Base-by-base conservation (phyloP, 2,329 filamentous ascomycete genomes). In the Sclerotiophoma versabilis region DNA sequence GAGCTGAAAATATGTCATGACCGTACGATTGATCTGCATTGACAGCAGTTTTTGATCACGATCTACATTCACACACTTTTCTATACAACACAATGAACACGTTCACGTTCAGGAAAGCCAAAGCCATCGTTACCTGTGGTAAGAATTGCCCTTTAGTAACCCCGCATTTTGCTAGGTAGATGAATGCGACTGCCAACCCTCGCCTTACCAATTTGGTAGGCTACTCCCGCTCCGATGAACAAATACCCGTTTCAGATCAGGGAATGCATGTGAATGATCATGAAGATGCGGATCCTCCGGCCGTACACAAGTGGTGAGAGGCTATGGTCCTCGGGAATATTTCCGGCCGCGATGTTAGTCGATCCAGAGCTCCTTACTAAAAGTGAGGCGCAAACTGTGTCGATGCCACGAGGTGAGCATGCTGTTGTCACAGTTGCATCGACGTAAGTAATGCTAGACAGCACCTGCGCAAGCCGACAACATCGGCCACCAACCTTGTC, bases 101-200 rank as follows among this genome's bases (percentile, higher is more conserved):
- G 3, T 34, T 25, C 15, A 36, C 39, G 34, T 34, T 39, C 38
- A 49, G 32, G 39, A 39, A 23, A 44, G 38, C 50, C 27, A 34
- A 22, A 39, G 22, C 39, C 39, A 39, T 32, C 25, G 43, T 22
- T 48, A 45, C 34, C 49, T 38, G 48, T 23, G 27, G 25, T 30
- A 33, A 49, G 32, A 41, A 27, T 14, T 37, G 23, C 32, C 36
- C 42, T 32, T 27, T 47, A 36, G 29, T 15, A 51, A 59, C 59
- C 63, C 63, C 60, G 57, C 62, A 49, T 60, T 60, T 39, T 45
- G 37, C 51, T 49, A 49, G 45, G 44, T 44, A 44, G 27, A 37
- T 17, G 22, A 49, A 27, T 46, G 34, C 25, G 45, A 36, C 29
- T 34, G 23, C 29, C 15, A 8, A 17, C 26, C 26, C 20, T 9